Conservation (phyloP, 495 filamentous ascomycete genomes). For the Hypoxylon trugodes region DNA sequence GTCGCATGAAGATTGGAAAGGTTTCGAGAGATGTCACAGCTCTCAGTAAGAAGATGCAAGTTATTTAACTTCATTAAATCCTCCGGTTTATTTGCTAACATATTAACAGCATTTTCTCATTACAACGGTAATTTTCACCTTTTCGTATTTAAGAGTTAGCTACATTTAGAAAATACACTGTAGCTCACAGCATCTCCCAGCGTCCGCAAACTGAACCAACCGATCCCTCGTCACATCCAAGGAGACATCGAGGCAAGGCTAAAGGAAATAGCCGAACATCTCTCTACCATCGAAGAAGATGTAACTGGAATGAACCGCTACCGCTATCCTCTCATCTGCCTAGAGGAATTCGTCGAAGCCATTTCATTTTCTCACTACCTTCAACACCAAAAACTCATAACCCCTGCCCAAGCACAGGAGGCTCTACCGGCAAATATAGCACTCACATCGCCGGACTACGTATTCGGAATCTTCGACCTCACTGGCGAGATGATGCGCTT, state of each 20-base stretch:
- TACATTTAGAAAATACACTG: not conserved
- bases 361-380: constrained; percentile 88
- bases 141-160: not conserved
- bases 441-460: constrained; percentile 83
- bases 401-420: constrained; percentile 63
- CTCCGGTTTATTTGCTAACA: constrained; percentile 5
- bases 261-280: constrained; percentile 71
- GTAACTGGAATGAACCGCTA: constrained; percentile 79
- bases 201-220: constrained; percentile 67
- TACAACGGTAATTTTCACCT: constrained; percentile 73
- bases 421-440: constrained; percentile 63
- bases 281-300: constrained; percentile 72
- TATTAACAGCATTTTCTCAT: constrained; percentile 79
- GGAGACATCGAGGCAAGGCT: constrained; percentile 71
- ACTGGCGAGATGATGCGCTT: constrained; percentile 97
- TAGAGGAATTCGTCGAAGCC: constrained; percentile 94
- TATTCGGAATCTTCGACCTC: constrained; percentile 91
- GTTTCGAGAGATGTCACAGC: constrained; percentile 90
- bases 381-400: constrained; percentile 74
- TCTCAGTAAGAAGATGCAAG: constrained; percentile 95
- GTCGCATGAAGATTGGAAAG: constrained; percentile 89
- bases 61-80: not conserved
- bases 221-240: constrained; percentile 70
- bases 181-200: constrained; percentile 49
- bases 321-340: constrained; percentile 85